Evolutionary conservation across 179 eudicot species (phyloP), one percentile per base, ranked within the genome.

Genomic region (Camellia oleifera): DNA sequence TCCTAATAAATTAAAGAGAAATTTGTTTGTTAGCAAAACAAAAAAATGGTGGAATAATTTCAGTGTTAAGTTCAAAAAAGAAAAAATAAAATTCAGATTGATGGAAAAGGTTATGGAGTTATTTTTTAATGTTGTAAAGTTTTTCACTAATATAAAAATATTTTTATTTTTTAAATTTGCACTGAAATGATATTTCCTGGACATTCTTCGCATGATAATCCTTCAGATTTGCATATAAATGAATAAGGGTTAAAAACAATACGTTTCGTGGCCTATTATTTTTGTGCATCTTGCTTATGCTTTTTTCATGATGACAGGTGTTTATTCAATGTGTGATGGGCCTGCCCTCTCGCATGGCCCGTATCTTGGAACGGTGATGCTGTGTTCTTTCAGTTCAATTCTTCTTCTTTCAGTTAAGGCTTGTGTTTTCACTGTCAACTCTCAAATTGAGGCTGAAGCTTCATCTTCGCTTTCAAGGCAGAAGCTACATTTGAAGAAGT

Each of bases 341-440:
- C 92, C 94, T 81, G 92, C 89, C 72, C 88, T 92, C 73, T 94
- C 99, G 48, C 92, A 94, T 20, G 99, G 98, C 64, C 96, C 95
- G 8, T 96, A 92, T 87, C 85, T 96, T 44, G 99, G 98, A 85
- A 94, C 93, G 75, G 97, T 92, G 86, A 83, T 90, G 58, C 14
- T 94, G 32, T 91, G 94, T 78, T 96, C 99, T 72, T 78, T 94
- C 74, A 84, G 87, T 85, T 94, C 97, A n/a, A 80, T 90, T 79
- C 81, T 91, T 65, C 87, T 92, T 66, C 89, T 93, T 46, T 92
- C 98, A 14, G 88, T 94, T 45, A 95, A 95, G 87, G 91, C 94
- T 60, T 90, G 91, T 86, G 85, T 93, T 81, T 93, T 93, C 85
- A 85, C 94, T 58, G 83, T 89, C 79, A 89, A 93, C 88, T 95